Base-by-base conservation (phyloP, 2,329 filamentous ascomycete genomes). In the Cryphonectria naterciae region DNA sequence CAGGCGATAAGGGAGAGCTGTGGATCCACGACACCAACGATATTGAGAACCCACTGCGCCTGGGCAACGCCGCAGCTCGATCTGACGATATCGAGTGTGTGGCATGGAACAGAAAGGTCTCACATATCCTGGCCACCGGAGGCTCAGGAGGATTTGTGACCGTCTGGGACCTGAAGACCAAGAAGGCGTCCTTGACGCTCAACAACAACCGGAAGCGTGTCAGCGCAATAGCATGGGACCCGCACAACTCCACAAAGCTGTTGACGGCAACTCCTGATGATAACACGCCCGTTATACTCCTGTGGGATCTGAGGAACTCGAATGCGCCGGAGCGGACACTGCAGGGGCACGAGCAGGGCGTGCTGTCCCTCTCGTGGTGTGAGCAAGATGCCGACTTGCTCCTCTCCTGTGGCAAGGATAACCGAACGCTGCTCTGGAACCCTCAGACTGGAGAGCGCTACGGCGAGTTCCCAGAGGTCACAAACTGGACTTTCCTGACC, bases 401-500 rank as follows among this genome's bases (percentile, higher is more conserved):
- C 65, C 86, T 99, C 32, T 99, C 96, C 2, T 97, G 92, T 75
- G 97, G 96, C 75, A 98, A 98, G 83, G 96, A 99, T 81, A 98
- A 98, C 79, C 90, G 93, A 76, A 98, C 95, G 2, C 88, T 99
- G 72, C 91, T 96, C 73, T 99, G 97, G 96, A 98, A 98, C 81
- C 94, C 96, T 1, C 93, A 96, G 77, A 97, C 92, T 2, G 95
- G 95, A 68, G 90, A 96, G 78, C 86, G 89, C 17, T 92, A 94
- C 74, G 96, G 97, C 74, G 95, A 98, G 81, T 95, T 98, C 78
- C 95, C 95, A 5, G 94, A 98, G 77, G 95, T 97, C 68, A 98
- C 95, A n/a, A 99, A 98, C 81, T 99, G 96, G 95, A 97, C 95
- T 7, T 99, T 99, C 85, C 91, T 95, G 79, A 97, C 96, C 6